These are phyloP conservation scores for Kandelia obovata DNA, from an alignment of 345 rosid genomes.

Conservation along the genomic window DNA sequence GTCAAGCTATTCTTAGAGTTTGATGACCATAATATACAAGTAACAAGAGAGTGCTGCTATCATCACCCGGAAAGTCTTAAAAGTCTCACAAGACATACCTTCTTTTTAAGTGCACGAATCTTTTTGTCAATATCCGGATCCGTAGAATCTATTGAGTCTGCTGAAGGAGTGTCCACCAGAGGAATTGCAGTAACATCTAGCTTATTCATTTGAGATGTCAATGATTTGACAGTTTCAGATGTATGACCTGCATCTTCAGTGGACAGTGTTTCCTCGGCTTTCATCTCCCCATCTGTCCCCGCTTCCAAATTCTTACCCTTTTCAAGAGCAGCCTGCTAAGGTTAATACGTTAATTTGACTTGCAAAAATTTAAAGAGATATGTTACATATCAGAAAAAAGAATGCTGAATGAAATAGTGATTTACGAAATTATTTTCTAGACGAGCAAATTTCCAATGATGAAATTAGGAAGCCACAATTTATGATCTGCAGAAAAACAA, in stretches of 20 bases:
- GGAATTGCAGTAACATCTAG: conserved; percentile 55
- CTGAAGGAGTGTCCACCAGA: conserved; percentile 28
- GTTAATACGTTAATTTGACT: not conserved
- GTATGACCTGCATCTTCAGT: conserved; percentile 29
- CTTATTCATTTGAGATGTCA: conserved; percentile 66
- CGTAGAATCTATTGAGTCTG: conserved; percentile 35
- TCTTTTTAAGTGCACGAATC: conserved; percentile 84
- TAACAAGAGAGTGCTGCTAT: not conserved
- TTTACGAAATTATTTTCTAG: not conserved
- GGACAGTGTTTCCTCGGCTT: conserved; percentile 31
- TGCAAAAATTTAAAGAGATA: not conserved
- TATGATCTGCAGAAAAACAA: no score
- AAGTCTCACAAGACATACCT: conserved; percentile 44
- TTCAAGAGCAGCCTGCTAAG: conserved; percentile 65
- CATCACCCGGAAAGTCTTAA: conserved; percentile 4
- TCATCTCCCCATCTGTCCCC: conserved; percentile 32
- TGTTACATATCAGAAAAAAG: no score
- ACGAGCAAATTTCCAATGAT: not conserved
- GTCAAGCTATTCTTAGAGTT: not conserved
- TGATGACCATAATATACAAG: not conserved
- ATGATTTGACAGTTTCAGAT: conserved; percentile 42
- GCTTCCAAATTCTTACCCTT: conserved; percentile 53
- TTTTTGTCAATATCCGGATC: conserved; percentile 60
- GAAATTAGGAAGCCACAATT: not conserved
- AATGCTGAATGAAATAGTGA: no score